Base-by-base conservation (phyloP, 805 yeast species). In the Cyberlindnera maritima region DNA sequence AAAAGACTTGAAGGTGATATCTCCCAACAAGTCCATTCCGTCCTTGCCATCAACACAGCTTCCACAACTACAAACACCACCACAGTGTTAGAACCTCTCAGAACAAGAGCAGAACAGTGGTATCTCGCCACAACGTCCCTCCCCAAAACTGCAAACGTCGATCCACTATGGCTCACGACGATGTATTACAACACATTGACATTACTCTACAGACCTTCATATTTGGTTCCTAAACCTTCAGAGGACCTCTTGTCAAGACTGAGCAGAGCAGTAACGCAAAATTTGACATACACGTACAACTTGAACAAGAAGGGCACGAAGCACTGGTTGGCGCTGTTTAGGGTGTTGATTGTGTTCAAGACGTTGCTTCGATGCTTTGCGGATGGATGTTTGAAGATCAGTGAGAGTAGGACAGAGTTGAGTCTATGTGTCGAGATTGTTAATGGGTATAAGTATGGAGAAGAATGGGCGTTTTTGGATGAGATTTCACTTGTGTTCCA, bases 1-100 rank as follows among this genome's bases (percentile, higher is more conserved):
- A 64, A 80, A 44, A 60, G 68, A 43, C 66, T 79, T 35, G 79
- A 79, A 54, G 81, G 83, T 0, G 53, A 65, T 9, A 71, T 79
- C 10, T 68, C 74, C 43, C 67, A 67, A 41, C 62, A 66, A 14
- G 72, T 77, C 5, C 81, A 79, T 55, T 68, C 79, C 4, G 74
- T 72, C 1, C 63, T 67, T 35, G 72, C 75, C 2, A 66, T 65
- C 12, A 72, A 69, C n/a, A 37, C 38, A 20, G 39, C 40, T 13
- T 13, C 51, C 2, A 20, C 50, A 5, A 5, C 33, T 4, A 44
- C 44, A 10, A 54, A 54, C 26, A 41, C 46, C 19, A 50, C 45
- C 6, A 23, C n/a, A 0, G 41, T 51, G 11, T 36, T 57, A 28
- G 51, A 47, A 25, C 46, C 49, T 1, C 40, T 58, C 18, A 48